Percentiles rank a stretch among this genome's conserved stretches.
Evolutionary conservation across 495 filamentous ascomycete species (phyloP).

Genomic region (Bathelium albidoporum): DNA sequence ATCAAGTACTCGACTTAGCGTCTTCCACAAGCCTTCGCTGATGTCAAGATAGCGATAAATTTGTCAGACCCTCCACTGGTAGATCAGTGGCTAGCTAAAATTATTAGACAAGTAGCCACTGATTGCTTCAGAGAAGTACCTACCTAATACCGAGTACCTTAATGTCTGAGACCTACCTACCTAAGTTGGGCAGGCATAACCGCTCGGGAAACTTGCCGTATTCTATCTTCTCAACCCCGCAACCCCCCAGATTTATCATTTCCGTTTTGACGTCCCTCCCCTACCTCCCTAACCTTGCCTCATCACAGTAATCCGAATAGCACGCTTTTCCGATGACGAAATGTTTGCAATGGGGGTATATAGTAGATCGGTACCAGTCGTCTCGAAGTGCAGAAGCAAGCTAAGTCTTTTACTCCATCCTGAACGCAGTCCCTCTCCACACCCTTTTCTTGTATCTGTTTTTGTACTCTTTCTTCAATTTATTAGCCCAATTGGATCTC

Average conservation of each 20-base stretch:
- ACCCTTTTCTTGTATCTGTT: neutral
- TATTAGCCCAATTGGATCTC: neutral
- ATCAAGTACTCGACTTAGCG: neutral
- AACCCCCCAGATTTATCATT: too few relatives aligned
- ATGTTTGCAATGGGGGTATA: neutral
- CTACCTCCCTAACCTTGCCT: neutral
- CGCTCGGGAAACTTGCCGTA: neutral
- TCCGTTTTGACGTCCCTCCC: too few relatives aligned
- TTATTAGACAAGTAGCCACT: too few relatives aligned
- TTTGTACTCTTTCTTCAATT: too few relatives aligned
- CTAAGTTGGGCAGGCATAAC: neutral
- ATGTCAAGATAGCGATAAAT: neutral
- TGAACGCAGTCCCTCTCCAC: neutral
- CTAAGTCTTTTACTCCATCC: neutral
- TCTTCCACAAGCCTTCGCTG: neutral
- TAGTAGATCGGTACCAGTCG: neutral
- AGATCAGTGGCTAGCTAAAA: too few relatives aligned
- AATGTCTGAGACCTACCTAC: neutral
- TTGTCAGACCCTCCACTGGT: too few relatives aligned
- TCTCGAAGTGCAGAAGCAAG: neutral
- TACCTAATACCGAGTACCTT: too few relatives aligned
- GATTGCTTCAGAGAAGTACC: too few relatives aligned
- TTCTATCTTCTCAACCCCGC: neutral
- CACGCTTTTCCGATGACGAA: neutral
- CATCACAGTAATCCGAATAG: constrained; percentile 1